A percentile compares a stretch with the other conserved stretches of the same genome.
phyloP scores from a whole-genome alignment of 2,329 filamentous ascomycete genomes.

The Trichoderma brevicompactum region DNA sequence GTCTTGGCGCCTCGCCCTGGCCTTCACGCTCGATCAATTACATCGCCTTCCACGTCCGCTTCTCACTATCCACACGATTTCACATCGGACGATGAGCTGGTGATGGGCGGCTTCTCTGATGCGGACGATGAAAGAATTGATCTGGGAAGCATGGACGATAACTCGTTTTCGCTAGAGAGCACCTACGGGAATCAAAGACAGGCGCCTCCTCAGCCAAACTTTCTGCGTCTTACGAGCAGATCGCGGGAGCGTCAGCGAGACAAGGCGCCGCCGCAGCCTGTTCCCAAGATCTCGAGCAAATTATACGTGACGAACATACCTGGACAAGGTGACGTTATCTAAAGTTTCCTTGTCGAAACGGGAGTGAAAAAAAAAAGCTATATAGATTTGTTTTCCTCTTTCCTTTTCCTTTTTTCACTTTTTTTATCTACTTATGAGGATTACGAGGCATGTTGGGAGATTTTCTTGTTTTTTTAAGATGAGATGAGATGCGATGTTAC shows the following conservation, averaged over 20 bases:
- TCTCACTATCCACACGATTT: conserved; percentile 61
- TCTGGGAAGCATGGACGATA: conserved; percentile 45
- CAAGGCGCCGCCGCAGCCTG: conserved; percentile 46
- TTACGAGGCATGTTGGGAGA: conserved; percentile 10
- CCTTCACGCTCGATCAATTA: conserved; percentile 81
- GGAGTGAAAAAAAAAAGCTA: not conserved
- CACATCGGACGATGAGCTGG: conserved; percentile 75
- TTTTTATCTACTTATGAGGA: not conserved
- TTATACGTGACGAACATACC: conserved; percentile 41
- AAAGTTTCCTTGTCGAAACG: not conserved
- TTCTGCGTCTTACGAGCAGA: conserved; percentile 40
- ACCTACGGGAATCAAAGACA: conserved; percentile 53
- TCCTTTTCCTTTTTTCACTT: not conserved
- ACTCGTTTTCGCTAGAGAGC: conserved; percentile 61
- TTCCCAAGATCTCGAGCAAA: conserved; percentile 48
- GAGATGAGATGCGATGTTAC: not conserved
- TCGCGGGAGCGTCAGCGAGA: conserved; percentile 42
- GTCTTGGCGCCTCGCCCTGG: conserved; percentile 61
- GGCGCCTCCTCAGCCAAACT: conserved; percentile 49
- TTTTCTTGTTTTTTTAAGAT: not conserved
- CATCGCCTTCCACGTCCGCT: conserved; percentile 70
- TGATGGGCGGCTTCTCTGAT: conserved; percentile 78
- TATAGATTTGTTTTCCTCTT: conserved; percentile 10
- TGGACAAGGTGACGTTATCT: conserved; percentile 45
- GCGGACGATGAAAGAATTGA: conserved; percentile 63